phyloP scores from a whole-genome alignment of 768 basidiomycete species.

The Mycena vitilis region DNA sequence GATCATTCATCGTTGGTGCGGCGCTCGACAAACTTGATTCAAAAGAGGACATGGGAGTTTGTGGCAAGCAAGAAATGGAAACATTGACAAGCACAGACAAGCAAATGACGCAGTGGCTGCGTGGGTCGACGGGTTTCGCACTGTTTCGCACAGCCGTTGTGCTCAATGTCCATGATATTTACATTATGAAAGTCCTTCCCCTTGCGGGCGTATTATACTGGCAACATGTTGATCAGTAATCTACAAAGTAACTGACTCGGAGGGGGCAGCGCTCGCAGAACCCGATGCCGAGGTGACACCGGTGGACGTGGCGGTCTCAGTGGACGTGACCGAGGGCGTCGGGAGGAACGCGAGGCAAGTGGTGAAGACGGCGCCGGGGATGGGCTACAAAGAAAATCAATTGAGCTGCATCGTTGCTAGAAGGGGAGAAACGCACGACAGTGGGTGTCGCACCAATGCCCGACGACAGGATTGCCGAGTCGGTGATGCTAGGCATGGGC shows the following conservation, averaged over 20 bases:
- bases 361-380: neutral
- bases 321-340: neutral
- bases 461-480: neutral
- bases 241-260: neutral
- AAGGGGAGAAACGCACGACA: neutral
- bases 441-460: neutral
- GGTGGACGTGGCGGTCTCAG: neutral
- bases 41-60: too few relatives aligned
- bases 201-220: neutral
- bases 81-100: too few relatives aligned
- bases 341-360: constrained; percentile 20
- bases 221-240: too few relatives aligned
- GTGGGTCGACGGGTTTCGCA: too few relatives aligned
- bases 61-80: too few relatives aligned
- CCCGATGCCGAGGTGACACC: neutral
- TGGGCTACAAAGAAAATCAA: neutral
- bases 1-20: too few relatives aligned
- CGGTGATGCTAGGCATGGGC: neutral
- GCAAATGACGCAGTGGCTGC: too few relatives aligned
- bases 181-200: neutral
- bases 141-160: too few relatives aligned
- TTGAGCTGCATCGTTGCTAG: neutral
- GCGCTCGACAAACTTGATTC: too few relatives aligned
- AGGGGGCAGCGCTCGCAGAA: neutral
- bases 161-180: too few relatives aligned